Conservation (phyloP, 208 protist species). For the Wallacemonas sp. region DNA sequence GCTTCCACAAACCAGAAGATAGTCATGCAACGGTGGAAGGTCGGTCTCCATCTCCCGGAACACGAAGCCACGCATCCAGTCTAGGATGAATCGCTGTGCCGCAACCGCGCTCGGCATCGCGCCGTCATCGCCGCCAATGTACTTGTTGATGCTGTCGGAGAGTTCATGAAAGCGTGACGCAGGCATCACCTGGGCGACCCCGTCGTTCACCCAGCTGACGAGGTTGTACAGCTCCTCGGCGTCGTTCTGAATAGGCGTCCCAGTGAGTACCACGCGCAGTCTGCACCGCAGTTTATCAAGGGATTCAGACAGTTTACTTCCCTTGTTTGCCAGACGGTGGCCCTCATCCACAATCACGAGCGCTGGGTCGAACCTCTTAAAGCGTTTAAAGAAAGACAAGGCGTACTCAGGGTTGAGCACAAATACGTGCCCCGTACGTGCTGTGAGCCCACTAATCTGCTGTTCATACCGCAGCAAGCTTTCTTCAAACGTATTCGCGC, state of each 20-base stretch:
- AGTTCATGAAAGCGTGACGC: constrained; percentile 51
- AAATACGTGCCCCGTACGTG: constrained; percentile 54
- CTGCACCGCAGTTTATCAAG: constrained; percentile 51
- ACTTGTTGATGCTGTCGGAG: constrained; percentile 56
- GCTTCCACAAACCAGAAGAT: constrained; percentile 73
- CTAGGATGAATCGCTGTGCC: constrained; percentile 74
- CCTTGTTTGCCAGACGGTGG: constrained; percentile 68
- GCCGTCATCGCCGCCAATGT: constrained; percentile 68
- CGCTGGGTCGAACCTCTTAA: constrained; percentile 49
- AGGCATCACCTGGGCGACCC: constrained; percentile 49
- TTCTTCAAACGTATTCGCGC: constrained; percentile 40
- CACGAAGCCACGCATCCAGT: constrained; percentile 86
- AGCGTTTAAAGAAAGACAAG: constrained; percentile 41
- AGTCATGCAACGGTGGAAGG: constrained; percentile 83
- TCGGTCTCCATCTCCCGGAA: constrained; percentile 82
- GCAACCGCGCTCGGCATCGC: constrained; percentile 44
- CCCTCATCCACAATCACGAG: constrained; percentile 89
- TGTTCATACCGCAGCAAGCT: constrained; percentile 49
- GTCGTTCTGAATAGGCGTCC: constrained; percentile 90
- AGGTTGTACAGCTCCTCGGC: constrained; percentile 79
- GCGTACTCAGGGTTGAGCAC: constrained; percentile 75
- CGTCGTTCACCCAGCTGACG: constrained; percentile 74
- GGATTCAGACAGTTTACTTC: constrained; percentile 53
- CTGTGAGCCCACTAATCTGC: constrained; percentile 22
- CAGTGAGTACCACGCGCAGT: constrained; percentile 77